Conservation (phyloP, 495 filamentous ascomycete genomes). For the Talaromyces stipitatus region DNA sequence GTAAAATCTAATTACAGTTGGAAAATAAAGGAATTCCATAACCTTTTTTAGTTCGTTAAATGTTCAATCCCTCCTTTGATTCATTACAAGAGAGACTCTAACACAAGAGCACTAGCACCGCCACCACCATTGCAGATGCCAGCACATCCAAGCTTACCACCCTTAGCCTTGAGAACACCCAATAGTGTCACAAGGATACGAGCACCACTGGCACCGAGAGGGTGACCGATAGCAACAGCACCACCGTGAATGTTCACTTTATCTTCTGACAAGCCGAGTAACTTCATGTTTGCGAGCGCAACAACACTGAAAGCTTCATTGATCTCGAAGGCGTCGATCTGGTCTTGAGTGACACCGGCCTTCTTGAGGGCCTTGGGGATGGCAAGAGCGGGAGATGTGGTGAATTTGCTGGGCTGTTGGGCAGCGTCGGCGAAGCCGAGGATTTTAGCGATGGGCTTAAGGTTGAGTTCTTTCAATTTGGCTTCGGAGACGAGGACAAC, state of each 20-base stretch:
- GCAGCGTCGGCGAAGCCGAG: constrained; percentile 94
- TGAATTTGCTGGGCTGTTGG: constrained; percentile 86
- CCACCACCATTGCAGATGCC: constrained; percentile 98
- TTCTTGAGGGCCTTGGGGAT: constrained; percentile 96
- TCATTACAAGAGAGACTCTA: constrained; percentile 52
- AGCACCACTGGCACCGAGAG: constrained; percentile 86
- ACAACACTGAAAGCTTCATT: constrained; percentile 99
- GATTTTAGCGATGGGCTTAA: constrained; percentile 91
- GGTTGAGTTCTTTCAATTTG: constrained; percentile 76
- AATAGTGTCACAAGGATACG: constrained; percentile 88
- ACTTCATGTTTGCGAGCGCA: constrained; percentile 88
- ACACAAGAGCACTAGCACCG: constrained; percentile 82
- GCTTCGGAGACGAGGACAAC: constrained; percentile 85
- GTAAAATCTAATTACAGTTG: neutral
- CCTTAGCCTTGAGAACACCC: constrained; percentile 80
- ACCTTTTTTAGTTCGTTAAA: neutral
- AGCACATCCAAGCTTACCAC: constrained; percentile 85
- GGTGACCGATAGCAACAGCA: constrained; percentile 92
- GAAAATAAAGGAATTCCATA: neutral
- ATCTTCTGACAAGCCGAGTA: constrained; percentile 67
- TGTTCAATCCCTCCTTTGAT: neutral
- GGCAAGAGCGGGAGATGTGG: constrained; percentile 86
- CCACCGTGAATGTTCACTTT: constrained; percentile 96
- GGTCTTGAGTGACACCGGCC: constrained; percentile 64
- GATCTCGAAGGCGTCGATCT: constrained; percentile 93